phyloP scores from a whole-genome alignment of 2,329 filamentous ascomycete genomes.

The Saccharata proteae region DNA sequence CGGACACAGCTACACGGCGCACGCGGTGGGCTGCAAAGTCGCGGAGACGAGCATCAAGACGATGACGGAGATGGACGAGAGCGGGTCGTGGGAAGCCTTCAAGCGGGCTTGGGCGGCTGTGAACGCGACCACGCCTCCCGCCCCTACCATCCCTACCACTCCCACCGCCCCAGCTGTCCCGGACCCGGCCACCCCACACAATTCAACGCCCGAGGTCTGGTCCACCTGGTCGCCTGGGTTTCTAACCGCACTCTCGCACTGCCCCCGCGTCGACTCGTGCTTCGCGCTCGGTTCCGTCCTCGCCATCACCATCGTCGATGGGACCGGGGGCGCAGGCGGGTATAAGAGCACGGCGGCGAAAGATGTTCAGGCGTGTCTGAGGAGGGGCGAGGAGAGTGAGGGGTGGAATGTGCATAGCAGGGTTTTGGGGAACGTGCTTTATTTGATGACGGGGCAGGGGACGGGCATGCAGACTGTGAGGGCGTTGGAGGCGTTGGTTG shows the following conservation, averaged over 20 bases:
- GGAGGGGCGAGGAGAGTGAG: conserved; percentile 24
- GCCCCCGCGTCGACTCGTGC: conserved; percentile 43
- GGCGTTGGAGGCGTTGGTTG: conserved; percentile 1
- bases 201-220: not conserved
- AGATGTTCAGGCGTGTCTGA: conserved; percentile 39
- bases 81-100: conserved; percentile 45
- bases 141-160: not conserved
- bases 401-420: conserved; percentile 43
- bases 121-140: not conserved
- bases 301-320: conserved; percentile 47
- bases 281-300: conserved; percentile 67
- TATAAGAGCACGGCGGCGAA: conserved; percentile 46
- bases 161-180: not conserved
- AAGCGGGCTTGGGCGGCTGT: conserved; percentile 35
- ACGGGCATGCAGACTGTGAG: conserved; percentile 8
- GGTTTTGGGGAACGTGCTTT: conserved; percentile 49
- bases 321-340: conserved; percentile 35
- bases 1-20: conserved; percentile 78
- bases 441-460: conserved; percentile 44
- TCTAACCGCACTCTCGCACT: not conserved
- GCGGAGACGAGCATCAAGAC: conserved; percentile 53
- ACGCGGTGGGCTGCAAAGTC: conserved; percentile 69
- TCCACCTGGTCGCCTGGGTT: not conserved
- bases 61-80: conserved; percentile 46
- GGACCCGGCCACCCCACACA: not conserved